Evolutionary conservation across 805 yeast species (phyloP), one percentile per base, ranked within the genome.

Genomic region (Sugiyamaella chiloensis): DNA sequence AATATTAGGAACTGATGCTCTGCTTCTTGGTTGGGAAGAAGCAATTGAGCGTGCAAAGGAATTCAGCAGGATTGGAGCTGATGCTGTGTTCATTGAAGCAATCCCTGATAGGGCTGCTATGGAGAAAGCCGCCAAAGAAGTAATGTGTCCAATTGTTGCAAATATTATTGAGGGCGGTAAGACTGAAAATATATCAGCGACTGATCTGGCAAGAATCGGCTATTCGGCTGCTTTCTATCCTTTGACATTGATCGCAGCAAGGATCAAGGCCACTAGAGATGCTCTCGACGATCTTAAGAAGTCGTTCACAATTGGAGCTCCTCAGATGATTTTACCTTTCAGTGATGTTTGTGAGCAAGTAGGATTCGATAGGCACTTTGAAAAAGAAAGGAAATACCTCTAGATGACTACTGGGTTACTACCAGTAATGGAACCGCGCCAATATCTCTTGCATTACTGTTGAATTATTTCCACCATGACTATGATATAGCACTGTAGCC

Each of bases 151-250:
- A 17, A 34, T 46, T 11, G 40, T 41, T 9, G 50, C 50, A 39
- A 46, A 46, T 32, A 46, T 46, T 35, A 46, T 46, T 17, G 50
- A 46, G 21, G 50, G 50, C 3, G 50, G 50, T 41, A 46, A 46
- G 50, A 46, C 50, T 6, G 50, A 46, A 30, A 46, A 46, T 32
- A n/a, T 46, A 11, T 34, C 44, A 2, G 50, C 45, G 6, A 20
- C n/a, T 14, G 45, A 40, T 3, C 37, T 46, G 40, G 49, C 45
- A 2, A 36, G 12, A n/a, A 40, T 46, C 12, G 50, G 50, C 35
- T 40, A 40, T 17, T 32, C 45, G 30, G 50, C 50, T 9, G 50
- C 50, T 9, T 46, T 46, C 31, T 46, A 46, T 29, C 50, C 50
- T 5, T 40, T 46, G 7, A 46, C 50, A 4, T 39, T 46, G 27